These are phyloP conservation scores for Fusarium keratoplasticum DNA, from an alignment of 2,329 filamentous ascomycete genomes.

Conservation along the genomic window DNA sequence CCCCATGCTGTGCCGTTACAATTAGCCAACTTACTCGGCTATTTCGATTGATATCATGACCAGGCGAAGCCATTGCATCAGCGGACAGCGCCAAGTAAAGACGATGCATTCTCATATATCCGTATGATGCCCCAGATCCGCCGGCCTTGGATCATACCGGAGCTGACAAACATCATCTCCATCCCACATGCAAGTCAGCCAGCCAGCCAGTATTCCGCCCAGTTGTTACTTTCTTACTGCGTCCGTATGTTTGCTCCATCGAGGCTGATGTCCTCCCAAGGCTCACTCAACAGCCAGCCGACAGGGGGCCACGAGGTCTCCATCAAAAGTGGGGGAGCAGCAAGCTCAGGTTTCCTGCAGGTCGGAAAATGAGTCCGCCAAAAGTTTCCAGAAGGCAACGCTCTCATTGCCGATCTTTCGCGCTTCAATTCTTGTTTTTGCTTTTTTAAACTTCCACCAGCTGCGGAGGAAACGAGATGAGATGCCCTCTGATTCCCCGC, in stretches of 20 bases:
- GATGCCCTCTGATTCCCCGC: background rate
- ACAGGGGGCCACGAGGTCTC: constrained; percentile 13
- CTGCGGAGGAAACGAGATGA: constrained; percentile 15
- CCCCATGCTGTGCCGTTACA: background rate
- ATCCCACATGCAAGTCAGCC: constrained; percentile 20
- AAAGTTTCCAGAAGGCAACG: constrained; percentile 31
- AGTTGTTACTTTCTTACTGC: constrained; percentile 5
- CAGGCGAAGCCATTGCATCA: background rate
- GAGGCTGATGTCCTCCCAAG: constrained; percentile 5
- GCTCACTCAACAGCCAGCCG: background rate
- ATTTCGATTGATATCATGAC: background rate
- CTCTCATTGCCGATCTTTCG: constrained; percentile 13
- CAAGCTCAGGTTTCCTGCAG: background rate
- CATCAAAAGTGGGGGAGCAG: constrained; percentile 23
- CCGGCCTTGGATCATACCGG: background rate
- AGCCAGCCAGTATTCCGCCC: constrained; percentile 20
- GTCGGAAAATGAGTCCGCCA: constrained; percentile 16
- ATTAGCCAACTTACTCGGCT: background rate
- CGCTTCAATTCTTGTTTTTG: constrained; percentile 4
- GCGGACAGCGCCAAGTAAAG: background rate
- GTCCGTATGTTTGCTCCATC: background rate
- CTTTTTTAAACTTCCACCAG: constrained; percentile 8
- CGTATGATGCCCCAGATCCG: constrained; percentile 9
- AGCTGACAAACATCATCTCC: constrained; percentile 8
- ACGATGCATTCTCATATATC: background rate